Base-by-base conservation (phyloP, 2,329 filamentous ascomycete genomes). In the Cytospora piceicola region DNA sequence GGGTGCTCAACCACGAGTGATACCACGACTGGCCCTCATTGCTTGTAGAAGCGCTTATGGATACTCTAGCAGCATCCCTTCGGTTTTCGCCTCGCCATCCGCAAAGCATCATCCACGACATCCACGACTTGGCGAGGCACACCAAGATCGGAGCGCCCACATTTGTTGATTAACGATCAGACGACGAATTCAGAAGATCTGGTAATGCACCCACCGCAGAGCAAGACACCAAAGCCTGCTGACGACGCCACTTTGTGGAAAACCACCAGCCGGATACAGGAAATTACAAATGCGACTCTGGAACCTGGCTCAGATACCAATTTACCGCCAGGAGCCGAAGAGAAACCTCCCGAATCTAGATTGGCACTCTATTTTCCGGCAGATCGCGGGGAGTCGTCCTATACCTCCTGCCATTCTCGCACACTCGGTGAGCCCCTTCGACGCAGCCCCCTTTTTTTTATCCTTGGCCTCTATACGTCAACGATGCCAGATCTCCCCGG, bases 271-370 rank as follows among this genome's bases (percentile, higher is more conserved):
- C 52, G 29, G 39, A 58, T 58, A 56, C 58, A 63, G 46, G 7
- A 49, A 58, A 65, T 65, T 62, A 46, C 27, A 32, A 39, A 54
- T 65, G 59, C 53, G 57, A 65, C 64, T 63, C 64, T 65, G 56
- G 54, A 42, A 34, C 34, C 29, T 46, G 42, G 46, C 24, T 29
- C 24, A 54, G 49, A 42, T 55, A 32, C 36, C 32, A 54, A 14
- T 14, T 14, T 32, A 49, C 42, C 34, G 15, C 54, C 30, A 63
- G 53, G 60, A 51, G 59, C 52, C 39, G 32, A 32, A 53, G 46
- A n/a, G 54, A 29, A n/a, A 52, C 36, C 51, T 42, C 55, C 42
- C 24, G 39, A 24, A 62, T 62, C 32, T 58, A 61, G 58, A 61
- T 57, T 55, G 60, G 22, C 34, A 32, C 58, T 56, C 39, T 29